Evolutionary conservation across 2,329 filamentous ascomycete genomes (phyloP).

Genomic region (Xylariaceae sp.): DNA sequence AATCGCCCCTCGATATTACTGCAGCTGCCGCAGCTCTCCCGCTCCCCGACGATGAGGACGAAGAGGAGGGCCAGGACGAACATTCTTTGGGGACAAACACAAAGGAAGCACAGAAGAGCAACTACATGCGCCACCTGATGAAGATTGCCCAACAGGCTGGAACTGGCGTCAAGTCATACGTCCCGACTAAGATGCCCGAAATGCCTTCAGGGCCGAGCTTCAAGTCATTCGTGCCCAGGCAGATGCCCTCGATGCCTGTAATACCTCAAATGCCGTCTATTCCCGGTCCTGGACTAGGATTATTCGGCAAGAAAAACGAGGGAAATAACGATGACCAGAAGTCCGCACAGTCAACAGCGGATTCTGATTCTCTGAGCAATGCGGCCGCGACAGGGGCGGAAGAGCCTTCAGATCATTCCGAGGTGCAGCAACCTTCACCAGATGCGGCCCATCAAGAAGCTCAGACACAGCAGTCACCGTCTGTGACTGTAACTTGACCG

Average conservation of each 20-base stretch:
- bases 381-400: conserved; percentile 6
- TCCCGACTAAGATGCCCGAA: conserved; percentile 39
- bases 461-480: no score
- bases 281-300: conserved; percentile 28
- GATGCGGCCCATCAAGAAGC: no score
- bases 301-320: conserved; percentile 23
- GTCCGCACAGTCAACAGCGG: conserved; percentile 1
- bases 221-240: conserved; percentile 29
- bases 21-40: conserved; percentile 47
- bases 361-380: conserved; percentile 1
- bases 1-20: conserved; percentile 48
- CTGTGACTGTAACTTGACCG: no score
- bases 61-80: conserved; percentile 26
- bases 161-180: conserved; percentile 40
- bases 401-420: not conserved
- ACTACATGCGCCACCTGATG: conserved; percentile 47
- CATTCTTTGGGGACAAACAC: conserved; percentile 28
- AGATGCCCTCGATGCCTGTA: no score
- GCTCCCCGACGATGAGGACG: conserved; percentile 38
- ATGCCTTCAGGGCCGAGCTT: conserved; percentile 32
- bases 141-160: conserved; percentile 44
- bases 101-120: conserved; percentile 34
- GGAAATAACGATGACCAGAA: not conserved
- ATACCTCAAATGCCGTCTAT: conserved; percentile 18
- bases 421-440: no score